Evolutionary conservation across 2,329 filamentous ascomycete genomes (phyloP).

Genomic region (Aspergillus unguis): DNA sequence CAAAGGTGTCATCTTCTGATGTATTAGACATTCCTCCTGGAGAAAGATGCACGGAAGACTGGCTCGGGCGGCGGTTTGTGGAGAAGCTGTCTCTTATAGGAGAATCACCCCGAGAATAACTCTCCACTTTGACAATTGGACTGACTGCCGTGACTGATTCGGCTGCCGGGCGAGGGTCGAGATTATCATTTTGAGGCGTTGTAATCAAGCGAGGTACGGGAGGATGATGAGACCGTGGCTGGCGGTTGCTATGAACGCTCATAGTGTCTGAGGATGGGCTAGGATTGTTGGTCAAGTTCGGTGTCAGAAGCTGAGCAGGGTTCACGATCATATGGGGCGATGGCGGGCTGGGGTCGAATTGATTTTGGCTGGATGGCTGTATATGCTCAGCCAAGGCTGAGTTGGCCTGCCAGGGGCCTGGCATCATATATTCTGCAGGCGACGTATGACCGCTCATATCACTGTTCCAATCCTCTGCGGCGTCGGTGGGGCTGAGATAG

Average conservation of each 20-base stretch:
- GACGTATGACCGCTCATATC: conserved; percentile 29
- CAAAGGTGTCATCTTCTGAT: conserved; percentile 26
- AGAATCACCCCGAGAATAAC: conserved; percentile 43
- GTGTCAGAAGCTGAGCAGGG: conserved; percentile 32
- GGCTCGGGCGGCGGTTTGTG: conserved; percentile 27
- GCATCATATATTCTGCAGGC: conserved; percentile 22
- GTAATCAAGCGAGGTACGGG: conserved; percentile 27
- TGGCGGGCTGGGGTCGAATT: conserved; percentile 6
- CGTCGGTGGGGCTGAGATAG: conserved; percentile 32
- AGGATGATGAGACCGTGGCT: conserved; percentile 16
- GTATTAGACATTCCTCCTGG: conserved; percentile 29
- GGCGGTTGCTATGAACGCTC: conserved; percentile 10
- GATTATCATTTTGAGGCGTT: conserved; percentile 23
- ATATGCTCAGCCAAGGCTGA: conserved; percentile 4
- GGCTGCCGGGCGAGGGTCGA: conserved; percentile 18
- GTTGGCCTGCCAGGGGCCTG: conserved; percentile 17
- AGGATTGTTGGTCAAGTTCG: conserved; percentile 30
- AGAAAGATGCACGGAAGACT: conserved; percentile 37
- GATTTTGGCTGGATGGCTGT: neutral
- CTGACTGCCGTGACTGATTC: conserved; percentile 34
- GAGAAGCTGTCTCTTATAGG: conserved; percentile 32
- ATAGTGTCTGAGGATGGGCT: conserved; percentile 27
- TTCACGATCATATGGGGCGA: conserved; percentile 18
- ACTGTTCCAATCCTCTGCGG: conserved; percentile 27
- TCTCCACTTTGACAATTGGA: conserved; percentile 46